Percentiles rank a stretch among this genome's conserved stretches.
These are phyloP conservation scores for Takashimella tepidaria DNA, from an alignment of 1,284 basidiomycete species.

Conservation along the genomic window DNA sequence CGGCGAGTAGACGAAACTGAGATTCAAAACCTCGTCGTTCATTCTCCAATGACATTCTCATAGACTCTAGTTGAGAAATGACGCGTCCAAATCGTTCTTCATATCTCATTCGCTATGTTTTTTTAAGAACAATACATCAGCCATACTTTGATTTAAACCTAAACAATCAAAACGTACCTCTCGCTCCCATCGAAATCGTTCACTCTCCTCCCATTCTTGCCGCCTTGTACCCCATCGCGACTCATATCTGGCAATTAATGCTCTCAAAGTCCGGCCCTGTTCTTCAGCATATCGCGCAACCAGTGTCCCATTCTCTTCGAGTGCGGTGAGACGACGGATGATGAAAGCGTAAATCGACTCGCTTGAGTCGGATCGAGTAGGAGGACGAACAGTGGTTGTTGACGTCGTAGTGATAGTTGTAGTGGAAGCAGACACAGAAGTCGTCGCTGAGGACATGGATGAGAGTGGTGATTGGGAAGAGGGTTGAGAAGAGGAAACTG, in stretches of 20 bases:
- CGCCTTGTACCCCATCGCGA: slow-evolving; percentile 41
- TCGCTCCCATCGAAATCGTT: slow-evolving; percentile 22
- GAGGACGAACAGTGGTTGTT: neutral
- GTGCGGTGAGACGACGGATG: slow-evolving; percentile 79
- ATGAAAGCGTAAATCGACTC: slow-evolving; percentile 96
- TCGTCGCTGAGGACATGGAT: neutral
- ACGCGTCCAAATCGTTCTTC: slow-evolving; percentile 39
- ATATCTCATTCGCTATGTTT: slow-evolving; percentile 31
- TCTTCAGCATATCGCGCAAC: slow-evolving; percentile 86
- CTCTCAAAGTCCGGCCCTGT: slow-evolving; percentile 71
- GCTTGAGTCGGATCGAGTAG: slow-evolving; percentile 54
- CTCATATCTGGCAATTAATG: slow-evolving; percentile 69
- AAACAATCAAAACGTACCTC: slow-evolving; percentile 22
- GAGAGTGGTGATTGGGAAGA: neutral
- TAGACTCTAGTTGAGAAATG: slow-evolving; percentile 37
- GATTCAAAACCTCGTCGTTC: slow-evolving; percentile 29
- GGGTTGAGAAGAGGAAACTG: neutral
- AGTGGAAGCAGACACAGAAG: neutral
- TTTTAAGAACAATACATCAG: neutral
- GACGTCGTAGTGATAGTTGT: neutral
- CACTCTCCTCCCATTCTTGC: slow-evolving; percentile 17
- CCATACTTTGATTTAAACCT: neutral
- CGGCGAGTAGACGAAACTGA: slow-evolving; percentile 31
- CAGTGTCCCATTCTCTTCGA: slow-evolving; percentile 85
- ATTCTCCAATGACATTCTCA: slow-evolving; percentile 28